Evolutionary conservation across 768 basidiomycete genomes (phyloP).

Genomic region (Erythrobasidium yunnanense): DNA sequence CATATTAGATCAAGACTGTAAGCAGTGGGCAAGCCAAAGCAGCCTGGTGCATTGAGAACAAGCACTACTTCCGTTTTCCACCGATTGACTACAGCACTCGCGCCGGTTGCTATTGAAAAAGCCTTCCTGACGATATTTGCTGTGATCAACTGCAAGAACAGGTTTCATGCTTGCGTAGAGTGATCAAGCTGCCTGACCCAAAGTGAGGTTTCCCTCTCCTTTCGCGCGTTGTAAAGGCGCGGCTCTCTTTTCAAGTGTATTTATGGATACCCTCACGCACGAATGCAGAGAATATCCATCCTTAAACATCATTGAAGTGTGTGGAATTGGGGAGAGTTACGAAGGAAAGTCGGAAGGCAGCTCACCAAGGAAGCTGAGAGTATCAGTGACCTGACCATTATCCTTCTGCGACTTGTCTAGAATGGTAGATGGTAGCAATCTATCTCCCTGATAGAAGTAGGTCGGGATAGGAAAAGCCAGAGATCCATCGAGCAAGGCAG

Average conservation of each 20-base stretch:
- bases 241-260: constrained; percentile 24
- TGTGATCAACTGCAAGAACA: too few species aligned
- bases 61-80: too few species aligned
- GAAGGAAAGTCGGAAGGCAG: not conserved
- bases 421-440: constrained; percentile 5
- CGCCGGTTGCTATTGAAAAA: too few species aligned
- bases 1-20: constrained; percentile 32
- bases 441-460: constrained; percentile 21
- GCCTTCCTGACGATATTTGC: too few species aligned
- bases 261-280: too few species aligned
- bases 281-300: too few species aligned
- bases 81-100: too few species aligned
- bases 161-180: too few species aligned
- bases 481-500: constrained; percentile 19
- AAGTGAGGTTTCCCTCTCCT: too few species aligned
- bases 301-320: not conserved
- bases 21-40: constrained; percentile 7
- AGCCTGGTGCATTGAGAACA: too few species aligned
- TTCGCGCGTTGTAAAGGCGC: too few species aligned
- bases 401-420: constrained; percentile 15
- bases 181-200: too few species aligned
- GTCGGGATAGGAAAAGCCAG: constrained; percentile 17
- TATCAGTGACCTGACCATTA: constrained; percentile 11
- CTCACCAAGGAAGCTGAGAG: constrained; percentile 28
- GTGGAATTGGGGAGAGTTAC: not conserved